These are phyloP conservation scores for Trichoderma sp. DNA, from an alignment of 2,329 filamentous ascomycete species.

Conservation along the genomic window DNA sequence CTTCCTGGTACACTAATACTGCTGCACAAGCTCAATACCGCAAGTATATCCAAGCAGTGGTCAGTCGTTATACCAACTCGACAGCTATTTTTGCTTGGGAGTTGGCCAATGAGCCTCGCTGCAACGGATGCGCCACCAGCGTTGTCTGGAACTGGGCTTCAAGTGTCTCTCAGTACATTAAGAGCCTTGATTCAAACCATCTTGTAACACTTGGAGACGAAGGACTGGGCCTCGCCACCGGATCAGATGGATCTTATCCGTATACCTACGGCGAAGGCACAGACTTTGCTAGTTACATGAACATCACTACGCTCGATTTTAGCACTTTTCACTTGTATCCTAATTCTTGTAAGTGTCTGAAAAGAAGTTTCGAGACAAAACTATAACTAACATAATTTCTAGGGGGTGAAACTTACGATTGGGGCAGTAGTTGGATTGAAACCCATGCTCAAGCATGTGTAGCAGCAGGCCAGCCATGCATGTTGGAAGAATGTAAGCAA, in stretches of 20 bases:
- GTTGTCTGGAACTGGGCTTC: conserved; percentile 58
- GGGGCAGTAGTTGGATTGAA: conserved; percentile 33
- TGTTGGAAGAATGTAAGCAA: conserved; percentile 42
- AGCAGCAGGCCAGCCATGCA: conserved; percentile 38
- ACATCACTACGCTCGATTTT: conserved; percentile 57
- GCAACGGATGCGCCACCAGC: conserved; percentile 29
- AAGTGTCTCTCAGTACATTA: conserved; percentile 59
- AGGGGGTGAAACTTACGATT: conserved; percentile 31
- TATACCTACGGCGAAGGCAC: conserved; percentile 55
- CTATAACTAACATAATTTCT: background rate
- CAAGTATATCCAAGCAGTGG: conserved; percentile 53
- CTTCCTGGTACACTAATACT: conserved; percentile 60
- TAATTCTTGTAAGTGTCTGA: conserved; percentile 35
- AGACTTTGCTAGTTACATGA: conserved; percentile 56
- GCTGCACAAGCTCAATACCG: conserved; percentile 60
- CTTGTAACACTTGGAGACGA: conserved; percentile 68
- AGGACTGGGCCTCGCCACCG: conserved; percentile 48
- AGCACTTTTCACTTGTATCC: conserved; percentile 42
- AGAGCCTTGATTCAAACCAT: conserved; percentile 63
- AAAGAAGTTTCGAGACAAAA: conserved; percentile 29
- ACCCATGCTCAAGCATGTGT: conserved; percentile 38
- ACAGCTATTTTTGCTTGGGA: conserved; percentile 58
- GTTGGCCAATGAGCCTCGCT: conserved; percentile 41
- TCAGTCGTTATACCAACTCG: conserved; percentile 52
- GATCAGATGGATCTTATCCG: conserved; percentile 55